Conservation (phyloP, 2,329 filamentous ascomycete species). For the Hymenoscyphus albidus region DNA sequence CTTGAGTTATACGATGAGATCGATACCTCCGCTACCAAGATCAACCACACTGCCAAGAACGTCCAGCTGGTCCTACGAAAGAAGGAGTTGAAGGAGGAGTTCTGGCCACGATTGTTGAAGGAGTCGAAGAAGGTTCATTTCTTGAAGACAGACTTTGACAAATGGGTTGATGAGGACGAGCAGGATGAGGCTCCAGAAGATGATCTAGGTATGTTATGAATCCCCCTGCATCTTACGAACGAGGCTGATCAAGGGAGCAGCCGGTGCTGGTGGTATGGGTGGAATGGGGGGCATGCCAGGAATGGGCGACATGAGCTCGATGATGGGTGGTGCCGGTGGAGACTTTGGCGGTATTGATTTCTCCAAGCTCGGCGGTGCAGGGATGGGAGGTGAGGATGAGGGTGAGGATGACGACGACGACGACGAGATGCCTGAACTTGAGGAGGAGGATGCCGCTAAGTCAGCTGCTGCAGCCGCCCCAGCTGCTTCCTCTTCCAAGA, state of each 20-base stretch:
- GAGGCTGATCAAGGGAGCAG: slow-evolving; percentile 10
- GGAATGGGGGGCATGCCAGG: slow-evolving; percentile 53
- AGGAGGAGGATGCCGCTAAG: slow-evolving; percentile 45
- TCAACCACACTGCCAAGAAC: slow-evolving; percentile 83
- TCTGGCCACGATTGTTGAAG: slow-evolving; percentile 94
- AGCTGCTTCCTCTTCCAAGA: slow-evolving; percentile 42
- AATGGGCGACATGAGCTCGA: slow-evolving; percentile 39
- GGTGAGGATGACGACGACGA: slow-evolving; percentile 41
- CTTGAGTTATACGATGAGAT: slow-evolving; percentile 90
- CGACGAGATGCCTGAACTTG: slow-evolving; percentile 74
- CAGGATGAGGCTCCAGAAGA: slow-evolving; percentile 87
- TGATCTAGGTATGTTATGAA: slow-evolving; percentile 58
- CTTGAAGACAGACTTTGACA: slow-evolving; percentile 98
- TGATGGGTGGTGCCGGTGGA: slow-evolving; percentile 46
- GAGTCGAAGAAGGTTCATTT: slow-evolving; percentile 86
- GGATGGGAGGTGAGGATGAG: slow-evolving; percentile 37
- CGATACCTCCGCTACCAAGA: slow-evolving; percentile 77
- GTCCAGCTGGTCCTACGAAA: slow-evolving; percentile 90
- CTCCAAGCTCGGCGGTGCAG: slow-evolving; percentile 76
- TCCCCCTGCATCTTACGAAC: slow-evolving; percentile 25
- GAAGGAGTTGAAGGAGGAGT: slow-evolving; percentile 93
- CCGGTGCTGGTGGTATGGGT: slow-evolving; percentile 46
- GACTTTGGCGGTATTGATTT: slow-evolving; percentile 90
- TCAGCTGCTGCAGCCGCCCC: slow-evolving; percentile 40
- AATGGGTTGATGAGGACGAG: slow-evolving; percentile 62